Evolutionary conservation across 768 basidiomycete genomes (phyloP), one percentile per base, ranked within the genome.

Genomic region (Boletus tylopilopsis): DNA sequence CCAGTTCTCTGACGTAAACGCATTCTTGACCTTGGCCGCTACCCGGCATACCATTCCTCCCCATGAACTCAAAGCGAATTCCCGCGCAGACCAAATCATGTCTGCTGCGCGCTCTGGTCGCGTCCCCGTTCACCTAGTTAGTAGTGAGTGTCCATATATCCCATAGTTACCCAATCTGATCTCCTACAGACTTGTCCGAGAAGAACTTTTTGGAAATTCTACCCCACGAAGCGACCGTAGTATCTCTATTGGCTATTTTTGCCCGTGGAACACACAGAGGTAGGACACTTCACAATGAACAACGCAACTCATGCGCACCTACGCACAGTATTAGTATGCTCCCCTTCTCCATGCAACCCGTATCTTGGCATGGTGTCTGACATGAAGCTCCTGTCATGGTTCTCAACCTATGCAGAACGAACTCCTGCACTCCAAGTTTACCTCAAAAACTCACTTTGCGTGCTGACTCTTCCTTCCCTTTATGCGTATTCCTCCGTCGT

Each of bases 1-100:
- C 15, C 56, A 92, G 89, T 90, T 80, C 57, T 83, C 89, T 16
- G 90, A 92, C 62, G 85, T 91, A 11, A 92, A 92, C 62, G 87
- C 90, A n/a, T 92, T 91, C 61, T 68, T 92, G 51, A 88, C 87
- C 4, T 72, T 92, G 39, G 90, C 90, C 10, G 88, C 90, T 7
- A 90, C 87, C 4, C 72, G 83, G 38, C 87, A 90, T 60, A 85
- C 83, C 4, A 73, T 86, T 34, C 66, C 71, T 21, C 73, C 76
- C 0, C 82, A 84, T n/a, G 78, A 84, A 42, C 63, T 86, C 16
- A 73, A 74, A 27, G 80, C 76, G 6, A 78, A 83, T 54, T 68
- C 78, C 1, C 79, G 84, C 3, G 75, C 82, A 21, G 76, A 81
- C 51, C 78, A 84, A 48, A 91, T 92, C 48, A 74, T 90, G 25